Evolutionary conservation across 176 grass and related monocot species (phyloP), one percentile per base, ranked within the genome.

Genomic region (Musa schizocarpa): DNA sequence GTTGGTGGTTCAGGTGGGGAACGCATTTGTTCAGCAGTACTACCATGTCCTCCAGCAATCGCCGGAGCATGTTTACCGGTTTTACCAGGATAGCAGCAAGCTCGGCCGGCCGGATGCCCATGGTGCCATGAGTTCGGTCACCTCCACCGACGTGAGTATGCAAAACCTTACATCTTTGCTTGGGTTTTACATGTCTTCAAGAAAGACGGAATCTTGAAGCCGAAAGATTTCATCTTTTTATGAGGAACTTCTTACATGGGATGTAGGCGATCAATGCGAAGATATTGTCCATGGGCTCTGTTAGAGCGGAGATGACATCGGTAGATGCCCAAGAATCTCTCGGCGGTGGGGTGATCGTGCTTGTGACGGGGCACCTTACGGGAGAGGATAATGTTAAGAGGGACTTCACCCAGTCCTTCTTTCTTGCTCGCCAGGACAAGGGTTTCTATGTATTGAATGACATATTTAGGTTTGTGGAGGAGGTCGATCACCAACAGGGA

Each of bases 11-110:
- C 59, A 99, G 96, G 89, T 99, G 61, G 96, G 96, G 29, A 94
- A 99, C 83, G 96, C 91, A 50, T 99, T 99, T 72, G 96, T 99
- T 65, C 78, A 94, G 34, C 96, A 99, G 82, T 99, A 99, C 79
- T 99, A 94, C 78, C 89, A 85, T 82, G 92, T 99, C 76, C 88
- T 99, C 27, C 91, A 92, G 82, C 87, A 90, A 79, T 92, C 96
- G 73, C 96, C 96, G 74, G 86, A 94, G 76, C 83, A 88, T 76
- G 96, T 99, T 25, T 76, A 80, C 86, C 88, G 91, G 77, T 99
- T 99, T 79, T 99, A 99, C 87, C 91, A 99, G 86, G 96, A 99
- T 50, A 76, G 76, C 19, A 95, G 91, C 86, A 88, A 83, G 84
- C 87, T 99, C 69, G 88, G 86, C 66, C 91, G 96, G 29, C 96